Conservation (phyloP, 2,329 filamentous ascomycete genomes). For the Bisporella sp. region DNA sequence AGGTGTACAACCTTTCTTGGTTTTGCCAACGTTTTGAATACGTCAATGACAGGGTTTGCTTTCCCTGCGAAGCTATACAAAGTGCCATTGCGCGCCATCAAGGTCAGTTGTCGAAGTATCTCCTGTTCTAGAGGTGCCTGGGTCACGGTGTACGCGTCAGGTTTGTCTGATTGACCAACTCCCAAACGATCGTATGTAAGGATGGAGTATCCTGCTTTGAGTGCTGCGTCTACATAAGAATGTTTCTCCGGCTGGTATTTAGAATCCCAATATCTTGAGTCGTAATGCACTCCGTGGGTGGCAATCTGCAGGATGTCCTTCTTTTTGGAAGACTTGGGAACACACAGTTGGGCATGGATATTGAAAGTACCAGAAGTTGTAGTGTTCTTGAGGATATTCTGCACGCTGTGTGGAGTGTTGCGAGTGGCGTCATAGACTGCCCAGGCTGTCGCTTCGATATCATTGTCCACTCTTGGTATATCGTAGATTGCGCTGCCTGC, state of each 20-base stretch:
- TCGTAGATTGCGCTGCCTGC: constrained; percentile 4
- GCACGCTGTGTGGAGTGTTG: constrained; percentile 1
- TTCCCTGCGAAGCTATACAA: too few species aligned
- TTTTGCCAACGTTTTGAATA: constrained; percentile 15
- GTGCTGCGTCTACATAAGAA: too few species aligned
- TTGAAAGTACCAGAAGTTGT: constrained; percentile 6
- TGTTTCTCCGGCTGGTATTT: too few species aligned
- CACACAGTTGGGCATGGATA: constrained; percentile 7
- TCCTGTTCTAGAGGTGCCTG: too few species aligned
- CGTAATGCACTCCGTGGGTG: too few species aligned
- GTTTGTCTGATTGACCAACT: too few species aligned
- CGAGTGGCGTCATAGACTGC: constrained; percentile 6
- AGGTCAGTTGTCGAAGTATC: too few species aligned
- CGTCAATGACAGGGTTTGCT: constrained; percentile 6
- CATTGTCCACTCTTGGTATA: constrained; percentile 6
- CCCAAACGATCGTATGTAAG: too few species aligned
- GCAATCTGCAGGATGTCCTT: background rate
- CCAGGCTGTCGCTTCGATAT: constrained; percentile 5
- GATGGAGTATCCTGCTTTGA: too few species aligned
- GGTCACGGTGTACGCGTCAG: too few species aligned
- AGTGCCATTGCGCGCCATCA: too few species aligned
- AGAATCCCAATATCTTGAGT: too few species aligned
- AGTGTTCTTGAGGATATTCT: constrained; percentile 5
- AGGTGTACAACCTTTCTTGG: constrained; percentile 45
- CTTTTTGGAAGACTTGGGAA: constrained; percentile 7